Evolutionary conservation across 257 asterid species (phyloP).

Genomic region (Nicotiana undulata): DNA sequence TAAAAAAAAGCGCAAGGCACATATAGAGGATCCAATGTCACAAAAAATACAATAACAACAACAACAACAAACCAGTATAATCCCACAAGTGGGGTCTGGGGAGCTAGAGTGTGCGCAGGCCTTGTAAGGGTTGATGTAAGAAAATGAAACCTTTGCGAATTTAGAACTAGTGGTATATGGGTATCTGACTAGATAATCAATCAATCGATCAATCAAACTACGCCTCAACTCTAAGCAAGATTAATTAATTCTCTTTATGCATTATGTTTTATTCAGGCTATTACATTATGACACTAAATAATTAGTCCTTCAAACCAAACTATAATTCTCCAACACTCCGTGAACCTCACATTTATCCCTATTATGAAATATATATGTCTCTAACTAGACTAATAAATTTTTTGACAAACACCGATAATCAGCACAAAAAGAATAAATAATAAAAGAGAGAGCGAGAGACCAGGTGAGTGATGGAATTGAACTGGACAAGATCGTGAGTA

Average conservation of each 20-base stretch:
- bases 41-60: no score
- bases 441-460: slow-evolving; percentile 18
- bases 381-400: no score
- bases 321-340: no score
- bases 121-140: background rate
- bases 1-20: no score
- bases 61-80: no score
- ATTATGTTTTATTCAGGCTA: background rate
- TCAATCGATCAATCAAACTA: background rate
- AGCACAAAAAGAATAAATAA: background rate
- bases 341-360: no score
- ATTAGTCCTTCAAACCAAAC: no score
- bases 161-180: background rate
- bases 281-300: no score
- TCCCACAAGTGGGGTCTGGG: no score
- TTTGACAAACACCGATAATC: background rate
- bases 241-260: background rate
- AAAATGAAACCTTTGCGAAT: background rate
- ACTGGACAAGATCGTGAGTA: slow-evolving; percentile 58
- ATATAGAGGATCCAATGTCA: no score
- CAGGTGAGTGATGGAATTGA: slow-evolving; percentile 55
- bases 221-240: background rate
- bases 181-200: background rate
- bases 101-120: no score
- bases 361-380: no score